Conservation (phyloP, 164 flowering plant species). For the Kalanchoe fedtschenkoi region DNA sequence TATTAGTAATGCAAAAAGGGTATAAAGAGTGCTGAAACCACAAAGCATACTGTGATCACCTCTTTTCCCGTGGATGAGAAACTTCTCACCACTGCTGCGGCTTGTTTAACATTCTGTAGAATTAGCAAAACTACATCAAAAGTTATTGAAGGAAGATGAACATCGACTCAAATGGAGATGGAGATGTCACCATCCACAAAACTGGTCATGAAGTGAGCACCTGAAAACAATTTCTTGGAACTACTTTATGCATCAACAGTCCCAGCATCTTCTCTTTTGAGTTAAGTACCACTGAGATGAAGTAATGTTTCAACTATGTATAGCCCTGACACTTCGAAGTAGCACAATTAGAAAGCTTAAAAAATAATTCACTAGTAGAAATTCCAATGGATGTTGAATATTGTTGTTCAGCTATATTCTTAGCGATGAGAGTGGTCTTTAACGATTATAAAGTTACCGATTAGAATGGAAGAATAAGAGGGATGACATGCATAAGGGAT, state of each 20-base stretch:
- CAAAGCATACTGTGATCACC: too few species aligned
- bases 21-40: too few species aligned
- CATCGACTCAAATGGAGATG: not conserved
- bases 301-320: not conserved
- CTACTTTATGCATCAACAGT: not conserved
- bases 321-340: too few species aligned
- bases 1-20: too few species aligned
- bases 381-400: too few species aligned
- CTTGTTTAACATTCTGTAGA: not conserved
- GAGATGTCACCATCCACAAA: not conserved
- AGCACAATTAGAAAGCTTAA: too few species aligned
- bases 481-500: too few species aligned
- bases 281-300: not conserved
- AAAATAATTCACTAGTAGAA: too few species aligned
- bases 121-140: not conserved
- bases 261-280: not conserved
- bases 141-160: not conserved
- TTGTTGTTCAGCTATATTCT: too few species aligned
- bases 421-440: too few species aligned
- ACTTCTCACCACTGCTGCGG: not conserved
- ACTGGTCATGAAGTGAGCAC: not conserved
- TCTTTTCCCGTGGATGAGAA: not conserved
- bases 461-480: too few species aligned
- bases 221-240: not conserved
- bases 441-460: too few species aligned